Evolutionary conservation across 2,329 filamentous ascomycete species (phyloP), one percentile per base, ranked within the genome.

Genomic region (Macrophomina tecta): DNA sequence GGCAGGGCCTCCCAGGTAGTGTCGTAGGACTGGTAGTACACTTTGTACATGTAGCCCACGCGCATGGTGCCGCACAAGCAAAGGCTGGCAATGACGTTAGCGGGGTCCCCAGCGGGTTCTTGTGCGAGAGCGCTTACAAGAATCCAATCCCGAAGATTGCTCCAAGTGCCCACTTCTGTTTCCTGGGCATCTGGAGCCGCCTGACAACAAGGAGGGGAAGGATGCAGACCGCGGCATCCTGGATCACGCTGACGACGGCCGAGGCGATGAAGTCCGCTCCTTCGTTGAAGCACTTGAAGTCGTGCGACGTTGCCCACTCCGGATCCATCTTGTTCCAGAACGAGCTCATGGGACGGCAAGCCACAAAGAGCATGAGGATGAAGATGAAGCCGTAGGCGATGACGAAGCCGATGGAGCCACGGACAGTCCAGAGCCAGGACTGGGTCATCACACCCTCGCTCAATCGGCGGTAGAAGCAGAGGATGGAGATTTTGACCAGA

Each of bases 141-240:
- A 83, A 74, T 1, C 82, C 80, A 7, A 82, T 68, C 5, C 73
- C 81, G 74, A 81, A 77, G 70, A 84, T 77, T 55, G 81, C 79
- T 53, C 82, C 80, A 7, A 82, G 70, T 0, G 77, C 80, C 34
- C 81, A 67, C 71, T 82, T 83, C 70, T 84, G 82, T 23, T 76
- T 72, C 11, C 66, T 70, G 3, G 80, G 75, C 46, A 85, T 77
- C 42, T 79, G 76, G 2, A 84, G 73, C 23, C 80, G 78, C 72
- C 78, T 75, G 5, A 83, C 79, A 45, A 84, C 76, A 30, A 83
- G 74, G 6, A 81, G 72, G 0, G 82, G 82, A 30, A 84, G 70
- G 2, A 73, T 69, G 56, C 79, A 78, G 4, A 80, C 75, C 66
- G 82, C 72, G 12, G 81, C 69, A 65, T 83, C 81, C 55, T 78